Base-by-base conservation (phyloP, 2,329 filamentous ascomycete genomes). In the Fusarium pseudoanthophilum region DNA sequence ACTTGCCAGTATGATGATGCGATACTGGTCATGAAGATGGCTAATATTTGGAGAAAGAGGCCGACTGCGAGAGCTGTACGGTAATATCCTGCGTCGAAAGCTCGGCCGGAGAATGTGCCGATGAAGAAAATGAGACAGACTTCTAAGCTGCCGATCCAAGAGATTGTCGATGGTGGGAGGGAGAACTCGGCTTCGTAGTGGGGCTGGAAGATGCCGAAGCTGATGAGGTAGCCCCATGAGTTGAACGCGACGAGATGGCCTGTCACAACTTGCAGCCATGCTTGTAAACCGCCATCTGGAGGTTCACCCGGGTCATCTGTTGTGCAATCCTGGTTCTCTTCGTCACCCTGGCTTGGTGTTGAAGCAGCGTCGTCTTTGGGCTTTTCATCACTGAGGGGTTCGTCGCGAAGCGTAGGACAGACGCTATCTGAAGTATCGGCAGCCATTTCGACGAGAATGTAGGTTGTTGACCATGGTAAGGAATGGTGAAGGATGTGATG, bases 101-200 rank as follows among this genome's bases (percentile, higher is more conserved):
- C 77, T 1, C 82, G 79, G 4, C 85, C 85, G 5, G 83, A 82
- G 48, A 86, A 79, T 2, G 83, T 79, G 1, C 84, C 85, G 39
- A 82, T 76, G 20, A 81, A 77, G 57, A 83, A 83, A 28, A 85
- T 75, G 26, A 87, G 79, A 24, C 82, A 86, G 15, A 84, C 79
- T 67, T 87, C 84, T 2, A 87, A 70, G 21, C 85, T 85, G 7
- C 85, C 86, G 24, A 88, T 84, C 86, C 86, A 88, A 3, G 86
- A 83, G 28, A 87, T 81, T 20, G 80, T 78, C 5, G 83, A 82
- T 1, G 81, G 72, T 8, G 79, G 76, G 5, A 79, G 75, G 1
- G 75, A 64, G 20, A 85, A 79, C 28, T 73, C 69, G 1, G 75
- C 51, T 8, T 78, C 74, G 69, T 86, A 86, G 72, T 84, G 80